Conservation (phyloP, 192 early-diverging fungal genomes). For the Chytriomyces hyalinus region DNA sequence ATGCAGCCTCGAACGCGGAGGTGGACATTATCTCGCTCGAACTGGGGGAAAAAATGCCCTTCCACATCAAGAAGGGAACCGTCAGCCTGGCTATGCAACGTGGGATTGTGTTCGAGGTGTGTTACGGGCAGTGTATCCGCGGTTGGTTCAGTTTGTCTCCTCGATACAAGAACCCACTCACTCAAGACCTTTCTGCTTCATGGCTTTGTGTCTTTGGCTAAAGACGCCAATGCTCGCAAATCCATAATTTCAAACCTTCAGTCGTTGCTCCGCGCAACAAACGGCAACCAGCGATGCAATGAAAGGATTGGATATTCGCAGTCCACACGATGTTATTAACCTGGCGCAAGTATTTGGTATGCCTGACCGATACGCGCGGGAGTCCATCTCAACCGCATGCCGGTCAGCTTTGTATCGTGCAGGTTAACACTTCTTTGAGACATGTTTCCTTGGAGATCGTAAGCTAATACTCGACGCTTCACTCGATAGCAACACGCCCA, state of each 20-base stretch:
- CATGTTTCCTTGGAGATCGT: neutral
- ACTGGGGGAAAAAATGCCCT: constrained; percentile 65
- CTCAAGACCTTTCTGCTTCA: neutral
- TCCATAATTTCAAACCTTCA: constrained; percentile 72
- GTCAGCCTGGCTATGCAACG: constrained; percentile 72
- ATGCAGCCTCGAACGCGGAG: constrained; percentile 69
- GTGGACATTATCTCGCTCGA: constrained; percentile 86
- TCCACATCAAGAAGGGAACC: constrained; percentile 68
- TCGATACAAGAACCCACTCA: constrained; percentile 4
- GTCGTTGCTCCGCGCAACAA: constrained; percentile 68
- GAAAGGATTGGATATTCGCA: constrained; percentile 71
- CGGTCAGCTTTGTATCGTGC: constrained; percentile 29
- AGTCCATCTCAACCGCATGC: neutral
- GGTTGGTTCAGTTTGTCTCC: constrained; percentile 39
- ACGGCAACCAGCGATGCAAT: constrained; percentile 75
- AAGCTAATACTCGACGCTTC: neutral
- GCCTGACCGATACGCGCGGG: constrained; percentile 23
- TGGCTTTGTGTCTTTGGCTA: neutral
- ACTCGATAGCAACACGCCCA: constrained; percentile 8
- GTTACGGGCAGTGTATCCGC: constrained; percentile 68
- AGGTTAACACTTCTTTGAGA: neutral
- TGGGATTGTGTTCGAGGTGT: constrained; percentile 82
- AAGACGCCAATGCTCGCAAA: constrained; percentile 65
- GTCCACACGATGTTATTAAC: constrained; percentile 80
- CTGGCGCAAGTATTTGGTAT: constrained; percentile 51